phyloP scores from a whole-genome alignment of 768 basidiomycete species.

The Tricholoma furcatifolium region DNA sequence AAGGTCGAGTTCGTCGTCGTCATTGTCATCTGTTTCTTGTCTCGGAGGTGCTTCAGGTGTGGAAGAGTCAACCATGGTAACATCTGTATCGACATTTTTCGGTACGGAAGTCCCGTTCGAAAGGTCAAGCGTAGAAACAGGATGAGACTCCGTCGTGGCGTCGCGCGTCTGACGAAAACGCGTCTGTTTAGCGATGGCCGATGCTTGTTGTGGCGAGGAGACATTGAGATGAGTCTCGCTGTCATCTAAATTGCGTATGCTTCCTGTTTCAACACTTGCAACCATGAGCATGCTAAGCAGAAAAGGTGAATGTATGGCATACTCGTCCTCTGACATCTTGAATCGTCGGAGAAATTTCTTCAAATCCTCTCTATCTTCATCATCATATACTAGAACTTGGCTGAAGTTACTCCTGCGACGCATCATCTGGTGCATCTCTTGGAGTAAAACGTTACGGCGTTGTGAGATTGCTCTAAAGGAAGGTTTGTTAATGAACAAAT shows the following conservation, averaged over 20 bases:
- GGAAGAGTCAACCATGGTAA: not conserved
- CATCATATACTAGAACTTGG: conserved; percentile 33
- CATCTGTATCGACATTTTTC: not conserved
- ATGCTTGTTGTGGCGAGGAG: not conserved
- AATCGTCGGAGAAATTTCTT: conserved; percentile 54
- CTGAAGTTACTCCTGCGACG: conserved; percentile 49
- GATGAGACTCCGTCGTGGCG: not conserved
- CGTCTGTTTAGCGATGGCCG: not conserved
- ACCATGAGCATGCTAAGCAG: conserved; percentile 8
- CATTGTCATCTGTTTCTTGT: conserved; percentile 25
- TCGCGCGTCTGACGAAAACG: not conserved
- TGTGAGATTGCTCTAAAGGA: conserved; percentile 53
- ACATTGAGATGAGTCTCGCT: conserved; percentile 20
- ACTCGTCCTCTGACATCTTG: conserved; percentile 51
- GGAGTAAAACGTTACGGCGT: conserved; percentile 69
- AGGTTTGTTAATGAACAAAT: conserved; percentile 8
- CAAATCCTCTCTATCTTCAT: conserved; percentile 43
- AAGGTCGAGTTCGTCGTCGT: conserved; percentile 41
- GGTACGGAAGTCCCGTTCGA: not conserved
- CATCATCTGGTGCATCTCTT: conserved; percentile 70
- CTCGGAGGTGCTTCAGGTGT: conserved; percentile 1
- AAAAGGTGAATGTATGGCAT: conserved; percentile 18
- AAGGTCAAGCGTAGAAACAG: not conserved
- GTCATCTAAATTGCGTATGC: conserved; percentile 35
- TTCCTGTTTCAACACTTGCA: conserved; percentile 39